These are phyloP conservation scores for Scedosporium apiospermum DNA, from an alignment of 2,329 filamentous ascomycete genomes.

Conservation along the genomic window DNA sequence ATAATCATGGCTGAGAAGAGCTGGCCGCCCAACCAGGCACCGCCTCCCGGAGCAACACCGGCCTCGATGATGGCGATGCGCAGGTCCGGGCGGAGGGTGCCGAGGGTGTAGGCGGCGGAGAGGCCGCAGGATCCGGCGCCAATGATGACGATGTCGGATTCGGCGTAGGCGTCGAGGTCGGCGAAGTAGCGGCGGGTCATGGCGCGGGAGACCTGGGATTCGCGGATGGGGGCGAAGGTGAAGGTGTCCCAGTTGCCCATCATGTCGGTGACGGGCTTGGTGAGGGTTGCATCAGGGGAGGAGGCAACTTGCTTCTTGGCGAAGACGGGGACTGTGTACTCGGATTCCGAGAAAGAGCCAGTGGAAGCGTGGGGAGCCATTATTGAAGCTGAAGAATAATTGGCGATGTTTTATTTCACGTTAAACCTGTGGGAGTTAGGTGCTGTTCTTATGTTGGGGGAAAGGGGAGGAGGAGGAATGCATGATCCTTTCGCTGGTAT, in stretches of 20 bases:
- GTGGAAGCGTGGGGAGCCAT: constrained; percentile 72
- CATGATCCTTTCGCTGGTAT: constrained; percentile 99
- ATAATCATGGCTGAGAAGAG: constrained; percentile 94
- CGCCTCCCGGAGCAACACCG: constrained; percentile 76
- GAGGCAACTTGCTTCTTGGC: constrained; percentile 30
- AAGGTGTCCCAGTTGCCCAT: constrained; percentile 74
- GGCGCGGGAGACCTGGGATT: constrained; percentile 84
- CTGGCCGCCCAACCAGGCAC: constrained; percentile 88
- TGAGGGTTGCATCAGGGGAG: constrained; percentile 11
- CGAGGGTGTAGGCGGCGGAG: constrained; percentile 75
- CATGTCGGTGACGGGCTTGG: constrained; percentile 41
- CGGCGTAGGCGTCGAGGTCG: constrained; percentile 80
- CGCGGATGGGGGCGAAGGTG: constrained; percentile 76
- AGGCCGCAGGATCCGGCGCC: constrained; percentile 85
- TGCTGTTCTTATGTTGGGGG: constrained; percentile 8
- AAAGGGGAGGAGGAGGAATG: constrained; percentile 41
- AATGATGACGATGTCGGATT: constrained; percentile 89
- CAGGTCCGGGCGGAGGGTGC: constrained; percentile 74
- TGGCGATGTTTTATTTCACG: constrained; percentile 15
- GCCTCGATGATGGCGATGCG: constrained; percentile 90
- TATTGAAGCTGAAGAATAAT: constrained; percentile 11
- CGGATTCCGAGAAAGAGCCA: constrained; percentile 30
- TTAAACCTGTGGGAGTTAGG: constrained; percentile 4
- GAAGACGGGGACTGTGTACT: constrained; percentile 37
- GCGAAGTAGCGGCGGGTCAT: constrained; percentile 92